Conservation (phyloP, 495 filamentous ascomycete genomes). For the Amphirosellinia nigrospora region DNA sequence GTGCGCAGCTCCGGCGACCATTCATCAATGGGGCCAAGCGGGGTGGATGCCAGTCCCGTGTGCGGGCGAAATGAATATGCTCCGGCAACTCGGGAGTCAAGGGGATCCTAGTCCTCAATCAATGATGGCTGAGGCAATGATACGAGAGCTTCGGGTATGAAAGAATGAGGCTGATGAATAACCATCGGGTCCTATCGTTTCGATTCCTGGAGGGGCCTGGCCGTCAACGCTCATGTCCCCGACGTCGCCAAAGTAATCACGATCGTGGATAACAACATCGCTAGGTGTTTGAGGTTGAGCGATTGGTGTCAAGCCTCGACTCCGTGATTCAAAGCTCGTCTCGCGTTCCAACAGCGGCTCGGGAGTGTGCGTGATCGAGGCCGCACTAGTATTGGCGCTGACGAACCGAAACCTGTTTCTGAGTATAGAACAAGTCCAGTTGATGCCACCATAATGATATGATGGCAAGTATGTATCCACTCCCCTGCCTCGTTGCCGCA, state of each 20-base stretch:
- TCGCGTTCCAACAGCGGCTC: conserved; percentile 38
- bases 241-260: conserved; percentile 48
- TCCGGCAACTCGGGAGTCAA: conserved; percentile 59
- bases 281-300: conserved; percentile 32
- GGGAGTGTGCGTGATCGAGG: conserved; percentile 39
- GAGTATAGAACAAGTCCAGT: conserved; percentile 70
- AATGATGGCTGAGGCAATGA: conserved; percentile 47
- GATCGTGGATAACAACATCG: conserved; percentile 37
- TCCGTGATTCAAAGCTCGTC: conserved; percentile 32
- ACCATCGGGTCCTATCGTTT: conserved; percentile 26
- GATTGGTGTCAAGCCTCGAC: conserved; percentile 37
- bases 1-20: conserved; percentile 68
- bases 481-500: conserved; percentile 54
- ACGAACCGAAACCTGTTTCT: conserved; percentile 67
- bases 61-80: conserved; percentile 71
- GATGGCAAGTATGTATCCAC: conserved; percentile 54
- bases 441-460: conserved; percentile 59
- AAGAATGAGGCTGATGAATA: conserved; percentile 35
- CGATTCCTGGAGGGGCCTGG: conserved; percentile 29
- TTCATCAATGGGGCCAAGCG: conserved; percentile 67
- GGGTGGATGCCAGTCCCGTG: conserved; percentile 67
- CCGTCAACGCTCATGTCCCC: conserved; percentile 28
- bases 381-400: conserved; percentile 49
- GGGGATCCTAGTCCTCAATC: conserved; percentile 75
- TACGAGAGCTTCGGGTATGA: conserved; percentile 34